Evolutionary conservation across 805 yeast species (phyloP), one percentile per base, ranked within the genome.

Genomic region (Schwanniomyces vanrijiae): DNA sequence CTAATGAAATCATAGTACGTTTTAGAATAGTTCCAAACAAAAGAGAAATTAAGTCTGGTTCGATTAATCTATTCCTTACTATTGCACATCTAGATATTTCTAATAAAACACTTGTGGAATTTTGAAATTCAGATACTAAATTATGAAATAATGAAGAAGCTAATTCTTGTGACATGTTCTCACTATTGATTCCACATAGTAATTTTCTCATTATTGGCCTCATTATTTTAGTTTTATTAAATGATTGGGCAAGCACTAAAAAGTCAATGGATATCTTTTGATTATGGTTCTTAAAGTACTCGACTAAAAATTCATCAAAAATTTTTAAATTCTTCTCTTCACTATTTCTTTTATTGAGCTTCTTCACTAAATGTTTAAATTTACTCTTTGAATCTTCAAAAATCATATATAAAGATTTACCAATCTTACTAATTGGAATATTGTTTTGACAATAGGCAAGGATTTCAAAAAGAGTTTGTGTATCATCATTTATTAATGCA

Each of bases 21-120:
- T 37, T 20, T 26, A 48, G 28, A 10, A 48, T 41, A 14, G 35
- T 34, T 14, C 31, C 38, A 19, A 52, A 38, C 14, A 52, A 29
- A 6, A 14, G 3, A 5, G 28, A 19, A 3, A 48, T 29, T 2
- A 55, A 19, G 1, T 48, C 46, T 10, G 45, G 39, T 28, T 53
- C 53, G 20, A 29, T 10, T 4, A 55, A 26, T 20, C 39, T 40
- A 16, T 49, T 44, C 39, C 53, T 46, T 9, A 55, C n/a, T 21
- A 48, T 13, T 25, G 35, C 24, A 19, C 43, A 41, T 20, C 51
- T 43, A 13, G 42, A 6, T 2, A 39, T 43, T 42, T 48, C 51
- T 6, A 48, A 35, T 31, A 42, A 41, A 4, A 38, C 41, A 19
- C 25, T 40, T 26, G 43, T 48, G 6, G 45, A 29, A 18, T 42